Evolutionary conservation across 1,284 basidiomycete species (phyloP).

Genomic region (Apiotrichum porosum): DNA sequence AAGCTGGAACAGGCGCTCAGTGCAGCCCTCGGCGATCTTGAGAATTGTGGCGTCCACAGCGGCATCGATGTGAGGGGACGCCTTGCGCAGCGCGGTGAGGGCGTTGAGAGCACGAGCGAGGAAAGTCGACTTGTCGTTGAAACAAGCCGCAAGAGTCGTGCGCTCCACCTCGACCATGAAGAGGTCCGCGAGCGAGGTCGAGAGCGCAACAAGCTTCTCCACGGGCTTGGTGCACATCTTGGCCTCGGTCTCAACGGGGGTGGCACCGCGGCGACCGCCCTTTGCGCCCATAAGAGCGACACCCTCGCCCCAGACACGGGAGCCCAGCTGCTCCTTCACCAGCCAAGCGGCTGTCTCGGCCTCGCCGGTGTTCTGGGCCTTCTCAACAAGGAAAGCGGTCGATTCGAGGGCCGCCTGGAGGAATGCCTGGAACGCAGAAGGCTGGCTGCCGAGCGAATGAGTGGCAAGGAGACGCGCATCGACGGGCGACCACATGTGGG

Average conservation of each 20-base stretch:
- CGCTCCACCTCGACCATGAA: constrained; percentile 58
- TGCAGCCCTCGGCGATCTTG: constrained; percentile 16
- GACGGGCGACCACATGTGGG: constrained; percentile 43
- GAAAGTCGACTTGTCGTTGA: constrained; percentile 12
- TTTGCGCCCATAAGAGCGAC: constrained; percentile 36
- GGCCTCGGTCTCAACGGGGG: constrained; percentile 32
- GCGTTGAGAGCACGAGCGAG: constrained; percentile 15
- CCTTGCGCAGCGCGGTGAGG: constrained; percentile 8
- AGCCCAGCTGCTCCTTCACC: constrained; percentile 32
- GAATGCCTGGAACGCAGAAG: constrained; percentile 42
- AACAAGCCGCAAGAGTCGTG: constrained; percentile 60
- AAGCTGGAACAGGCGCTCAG: constrained; percentile 13
- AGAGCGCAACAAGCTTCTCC: constrained; percentile 14
- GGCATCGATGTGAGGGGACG: background rate
- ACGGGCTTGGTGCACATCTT: constrained; percentile 26
- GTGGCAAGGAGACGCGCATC: constrained; percentile 43
- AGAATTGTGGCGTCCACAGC: constrained; percentile 12
- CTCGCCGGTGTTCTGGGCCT: constrained; percentile 1
- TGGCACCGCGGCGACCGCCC: constrained; percentile 19
- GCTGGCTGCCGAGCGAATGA: constrained; percentile 31
- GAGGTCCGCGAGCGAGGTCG: constrained; percentile 64
- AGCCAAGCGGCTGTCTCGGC: constrained; percentile 29
- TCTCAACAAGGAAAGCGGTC: constrained; percentile 29
- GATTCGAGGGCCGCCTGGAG: constrained; percentile 33
- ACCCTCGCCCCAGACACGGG: constrained; percentile 37